Conservation (phyloP, 2,329 filamentous ascomycete genomes). For the Pyricularia grisea region DNA sequence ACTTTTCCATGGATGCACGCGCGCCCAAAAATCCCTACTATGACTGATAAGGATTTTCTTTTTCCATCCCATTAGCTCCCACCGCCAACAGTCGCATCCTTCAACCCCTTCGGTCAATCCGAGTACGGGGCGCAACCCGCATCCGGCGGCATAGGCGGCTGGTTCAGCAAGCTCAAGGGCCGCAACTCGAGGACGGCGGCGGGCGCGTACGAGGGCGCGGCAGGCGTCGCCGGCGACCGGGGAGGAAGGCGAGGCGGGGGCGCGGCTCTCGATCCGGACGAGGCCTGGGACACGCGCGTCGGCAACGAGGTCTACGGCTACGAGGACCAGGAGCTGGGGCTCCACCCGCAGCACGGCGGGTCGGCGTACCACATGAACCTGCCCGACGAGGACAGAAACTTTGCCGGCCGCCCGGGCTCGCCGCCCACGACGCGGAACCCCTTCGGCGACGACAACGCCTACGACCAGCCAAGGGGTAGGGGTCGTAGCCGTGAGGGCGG, state of each 20-base stretch:
- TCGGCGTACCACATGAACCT: constrained; percentile 42
- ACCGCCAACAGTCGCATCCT: constrained; percentile 7
- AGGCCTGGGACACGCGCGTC: constrained; percentile 77
- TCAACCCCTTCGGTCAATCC: constrained; percentile 49
- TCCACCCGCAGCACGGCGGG: constrained; percentile 26
- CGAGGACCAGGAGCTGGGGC: constrained; percentile 66
- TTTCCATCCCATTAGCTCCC: constrained; percentile 5
- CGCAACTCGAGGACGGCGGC: constrained; percentile 53
- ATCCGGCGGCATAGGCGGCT: constrained; percentile 57
- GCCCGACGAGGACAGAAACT: constrained; percentile 17
- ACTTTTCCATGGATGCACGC: background rate
- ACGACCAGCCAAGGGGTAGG: constrained; percentile 26
- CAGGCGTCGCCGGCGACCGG: constrained; percentile 22
- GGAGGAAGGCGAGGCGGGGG: constrained; percentile 31
- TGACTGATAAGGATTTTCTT: background rate
- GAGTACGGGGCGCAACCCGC: constrained; percentile 39
- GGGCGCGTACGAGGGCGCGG: constrained; percentile 60
- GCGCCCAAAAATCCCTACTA: background rate
- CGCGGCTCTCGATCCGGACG: constrained; percentile 67
- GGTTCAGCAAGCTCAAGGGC: constrained; percentile 59
- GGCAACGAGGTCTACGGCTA: constrained; percentile 62
- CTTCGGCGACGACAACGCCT: constrained; percentile 12
- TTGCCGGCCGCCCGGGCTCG: constrained; percentile 10
- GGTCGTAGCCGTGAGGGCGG: constrained; percentile 27
- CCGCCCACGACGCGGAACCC: constrained; percentile 1